Base-by-base conservation (phyloP, 768 basidiomycete species). In the Podaxis sp. region DNA sequence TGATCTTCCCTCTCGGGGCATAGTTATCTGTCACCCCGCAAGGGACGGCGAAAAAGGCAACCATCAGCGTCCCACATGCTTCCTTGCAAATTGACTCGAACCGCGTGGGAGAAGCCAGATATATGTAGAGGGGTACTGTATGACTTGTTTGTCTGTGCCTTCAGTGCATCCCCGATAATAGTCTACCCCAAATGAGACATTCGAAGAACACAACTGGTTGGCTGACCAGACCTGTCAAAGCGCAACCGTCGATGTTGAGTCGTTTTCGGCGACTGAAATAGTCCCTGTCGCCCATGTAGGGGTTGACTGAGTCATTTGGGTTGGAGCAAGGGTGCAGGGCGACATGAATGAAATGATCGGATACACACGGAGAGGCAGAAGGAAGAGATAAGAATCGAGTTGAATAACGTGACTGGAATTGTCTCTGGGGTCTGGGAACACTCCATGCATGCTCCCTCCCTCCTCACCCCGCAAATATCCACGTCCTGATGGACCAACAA, bases 401-500 rank as follows among this genome's bases (percentile, higher is more conserved):
- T 23, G 16, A 46, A 52, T 60, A 60, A 60, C 59, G 59, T 60
- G 59, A 60, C 59, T 47, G 59, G 7, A 7, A 42, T 21, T 23
- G 47, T 21, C 21, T 21, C 21, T 23, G 35, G 14, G 18, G 42
- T 6, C 5, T 32, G 32, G 32, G 42, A 44, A 44, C 42, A 44
- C 36, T 21, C 18, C 11, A 5, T 16, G 35, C 11, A 7, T 54
- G 35, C 18, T 37, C 36, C 51, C 50, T 27, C 28, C 44, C 23
- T 35, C 18, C 38, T 58, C 7, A 7, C 32, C 57, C 50, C 51
- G 46, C 59, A 50, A 50, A 50, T 59, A 59, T 32, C 23, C 27
- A 14, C 25, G 50, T 42, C 38, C 38, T 61, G 38, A 74, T 74
- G 70, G 70, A 74, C 63, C 68, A 75, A 63, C 74, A 71, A 62